phyloP scores from a whole-genome alignment of 345 rosid species.

The Passiflora organensis region DNA sequence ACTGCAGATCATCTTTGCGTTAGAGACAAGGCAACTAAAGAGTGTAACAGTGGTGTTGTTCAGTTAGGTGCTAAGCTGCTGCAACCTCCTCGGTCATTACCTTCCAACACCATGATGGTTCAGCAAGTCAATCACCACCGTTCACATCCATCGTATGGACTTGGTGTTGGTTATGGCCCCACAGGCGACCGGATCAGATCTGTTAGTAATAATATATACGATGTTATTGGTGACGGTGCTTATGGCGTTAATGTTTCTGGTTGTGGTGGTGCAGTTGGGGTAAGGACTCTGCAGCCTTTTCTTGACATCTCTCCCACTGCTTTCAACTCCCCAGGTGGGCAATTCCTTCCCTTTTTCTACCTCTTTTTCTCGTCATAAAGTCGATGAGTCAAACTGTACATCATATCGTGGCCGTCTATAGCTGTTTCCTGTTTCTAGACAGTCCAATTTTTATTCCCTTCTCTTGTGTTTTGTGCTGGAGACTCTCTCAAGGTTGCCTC shows the following conservation, averaged over 20 bases:
- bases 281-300: too few relatives aligned
- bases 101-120: slow-evolving; percentile 24
- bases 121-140: slow-evolving; percentile 29
- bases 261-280: slow-evolving; percentile 11
- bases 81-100: slow-evolving; percentile 13
- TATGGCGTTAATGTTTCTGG: slow-evolving; percentile 8
- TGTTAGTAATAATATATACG: neutral
- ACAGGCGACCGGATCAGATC: neutral
- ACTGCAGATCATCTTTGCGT: slow-evolving; percentile 30
- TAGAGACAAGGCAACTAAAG: slow-evolving; percentile 34
- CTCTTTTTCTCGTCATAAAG: slow-evolving; percentile 27
- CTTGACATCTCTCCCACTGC: too few relatives aligned
- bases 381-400: neutral
- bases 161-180: slow-evolving; percentile 7
- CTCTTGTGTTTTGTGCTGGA: too few relatives aligned
- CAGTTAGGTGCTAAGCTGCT: slow-evolving; percentile 26
- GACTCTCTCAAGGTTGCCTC: too few relatives aligned
- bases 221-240: slow-evolving; percentile 6
- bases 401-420: too few relatives aligned
- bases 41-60: slow-evolving; percentile 2
- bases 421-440: too few relatives aligned
- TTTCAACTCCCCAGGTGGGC: too few relatives aligned
- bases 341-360: too few relatives aligned
- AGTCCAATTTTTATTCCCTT: too few relatives aligned
- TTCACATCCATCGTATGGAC: slow-evolving; percentile 18